Conservation (phyloP, 129 eudicot genomes). For the Arctium minus region DNA sequence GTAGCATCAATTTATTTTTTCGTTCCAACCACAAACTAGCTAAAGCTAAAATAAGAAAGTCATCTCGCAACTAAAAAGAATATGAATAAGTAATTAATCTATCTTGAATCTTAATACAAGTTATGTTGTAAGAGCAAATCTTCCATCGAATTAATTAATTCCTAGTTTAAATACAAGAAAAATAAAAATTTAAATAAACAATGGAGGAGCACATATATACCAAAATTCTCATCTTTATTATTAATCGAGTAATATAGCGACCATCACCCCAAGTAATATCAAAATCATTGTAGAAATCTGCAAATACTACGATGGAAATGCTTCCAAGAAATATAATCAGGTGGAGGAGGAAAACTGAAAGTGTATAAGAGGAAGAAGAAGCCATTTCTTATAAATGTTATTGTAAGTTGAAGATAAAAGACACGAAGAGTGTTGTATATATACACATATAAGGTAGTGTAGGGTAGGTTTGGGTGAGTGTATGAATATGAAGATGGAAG, state of each 20-base stretch:
- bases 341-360: background rate
- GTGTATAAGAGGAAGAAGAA: background rate
- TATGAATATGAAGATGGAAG: background rate
- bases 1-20: too few species aligned
- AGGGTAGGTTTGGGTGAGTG: background rate
- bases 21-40: too few species aligned
- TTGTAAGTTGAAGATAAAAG: background rate
- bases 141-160: too few species aligned
- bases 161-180: too few species aligned
- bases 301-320: background rate
- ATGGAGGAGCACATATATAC: background rate
- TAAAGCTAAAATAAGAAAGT: too few species aligned
- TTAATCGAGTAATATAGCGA: background rate
- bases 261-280: conserved; percentile 32
- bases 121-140: too few species aligned
- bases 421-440: conserved; percentile 5
- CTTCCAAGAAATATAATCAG: background rate
- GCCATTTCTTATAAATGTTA: background rate
- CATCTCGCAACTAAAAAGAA: too few species aligned
- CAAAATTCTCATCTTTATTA: background rate
- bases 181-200: background rate
- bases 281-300: conserved; percentile 21
- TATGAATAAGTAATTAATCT: too few species aligned
- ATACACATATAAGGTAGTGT: background rate
- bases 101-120: too few species aligned